Evolutionary conservation across 2,329 filamentous ascomycete species (phyloP).

Genomic region (Claviceps monticola): DNA sequence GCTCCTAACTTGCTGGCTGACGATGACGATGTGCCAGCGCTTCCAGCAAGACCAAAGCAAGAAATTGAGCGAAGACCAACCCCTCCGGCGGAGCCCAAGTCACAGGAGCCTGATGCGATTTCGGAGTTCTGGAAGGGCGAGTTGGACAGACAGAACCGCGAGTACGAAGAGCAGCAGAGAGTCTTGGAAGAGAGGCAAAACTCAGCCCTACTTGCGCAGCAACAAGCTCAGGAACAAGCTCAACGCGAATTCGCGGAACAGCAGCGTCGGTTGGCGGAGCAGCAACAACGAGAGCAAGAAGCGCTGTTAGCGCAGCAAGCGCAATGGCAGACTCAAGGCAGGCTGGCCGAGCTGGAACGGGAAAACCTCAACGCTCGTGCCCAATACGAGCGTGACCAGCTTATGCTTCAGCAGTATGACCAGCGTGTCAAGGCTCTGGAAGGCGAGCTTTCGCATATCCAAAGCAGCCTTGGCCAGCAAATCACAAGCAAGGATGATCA

Average conservation of each 20-base stretch:
- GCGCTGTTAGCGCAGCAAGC: constrained; percentile 79
- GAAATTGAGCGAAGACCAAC: constrained; percentile 56
- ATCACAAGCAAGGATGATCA: constrained; percentile 86
- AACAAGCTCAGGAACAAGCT: constrained; percentile 69
- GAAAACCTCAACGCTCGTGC: constrained; percentile 90
- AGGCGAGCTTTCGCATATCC: constrained; percentile 69
- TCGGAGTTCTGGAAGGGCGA: constrained; percentile 97
- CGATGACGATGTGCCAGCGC: constrained; percentile 67
- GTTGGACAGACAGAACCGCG: constrained; percentile 77
- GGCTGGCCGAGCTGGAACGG: constrained; percentile 86
- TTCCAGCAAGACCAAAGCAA: constrained; percentile 69
- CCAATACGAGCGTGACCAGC: constrained; percentile 92
- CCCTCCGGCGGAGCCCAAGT: constrained; percentile 51
- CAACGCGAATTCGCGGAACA: constrained; percentile 96
- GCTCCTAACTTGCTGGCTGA: constrained; percentile 79
- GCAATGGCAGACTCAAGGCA: constrained; percentile 85
- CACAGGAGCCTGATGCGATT: constrained; percentile 83
- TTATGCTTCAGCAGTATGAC: constrained; percentile 95
- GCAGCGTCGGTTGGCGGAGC: constrained; percentile 73
- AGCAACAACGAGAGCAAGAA: constrained; percentile 82
- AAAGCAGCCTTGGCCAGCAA: constrained; percentile 73
- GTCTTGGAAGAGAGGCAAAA: constrained; percentile 80
- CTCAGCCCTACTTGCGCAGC: constrained; percentile 64
- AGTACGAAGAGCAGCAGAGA: constrained; percentile 88
- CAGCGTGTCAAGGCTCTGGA: constrained; percentile 87